A percentile compares a stretch with the other conserved stretches of the same genome.
Evolutionary conservation across 179 eudicot genomes (phyloP).

Genomic region (Beta lomatogona): DNA sequence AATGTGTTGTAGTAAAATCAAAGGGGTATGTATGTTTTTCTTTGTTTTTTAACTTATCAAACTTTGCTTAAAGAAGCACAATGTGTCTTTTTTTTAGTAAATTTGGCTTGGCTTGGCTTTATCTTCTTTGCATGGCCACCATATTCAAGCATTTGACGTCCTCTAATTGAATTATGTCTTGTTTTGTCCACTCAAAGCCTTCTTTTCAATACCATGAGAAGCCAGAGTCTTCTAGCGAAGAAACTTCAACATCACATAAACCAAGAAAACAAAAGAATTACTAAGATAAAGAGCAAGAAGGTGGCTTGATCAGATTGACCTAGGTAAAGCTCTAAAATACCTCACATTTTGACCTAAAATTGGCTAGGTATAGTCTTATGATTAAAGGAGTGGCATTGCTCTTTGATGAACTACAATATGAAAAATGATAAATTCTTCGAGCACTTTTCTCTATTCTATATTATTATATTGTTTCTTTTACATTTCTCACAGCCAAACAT

Average conservation of each 20-base stretch:
- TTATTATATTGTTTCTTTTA: no score
- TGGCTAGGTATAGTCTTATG: background rate
- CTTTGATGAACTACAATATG: background rate
- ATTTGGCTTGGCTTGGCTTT: background rate
- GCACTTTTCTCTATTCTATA: background rate
- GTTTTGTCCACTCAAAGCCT: slow-evolving; percentile 21
- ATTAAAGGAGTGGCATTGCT: background rate
- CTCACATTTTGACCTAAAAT: slow-evolving; percentile 3
- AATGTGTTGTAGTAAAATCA: background rate
- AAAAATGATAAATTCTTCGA: background rate
- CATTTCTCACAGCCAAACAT: no score
- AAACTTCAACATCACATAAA: slow-evolving; percentile 27
- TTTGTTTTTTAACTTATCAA: no score
- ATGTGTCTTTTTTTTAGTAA: background rate
- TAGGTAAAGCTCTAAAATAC: background rate
- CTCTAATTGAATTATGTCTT: slow-evolving; percentile 15
- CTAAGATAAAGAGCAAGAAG: slow-evolving; percentile 10
- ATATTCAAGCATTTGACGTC: slow-evolving; percentile 34
- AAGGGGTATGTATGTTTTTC: background rate
- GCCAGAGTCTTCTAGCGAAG: slow-evolving; percentile 30
- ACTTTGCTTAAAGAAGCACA: background rate
- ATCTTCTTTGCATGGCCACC: slow-evolving; percentile 28
- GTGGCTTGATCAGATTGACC: slow-evolving; percentile 15
- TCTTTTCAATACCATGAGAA: slow-evolving; percentile 27
- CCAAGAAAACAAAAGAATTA: background rate